phyloP scores from a whole-genome alignment of 2,329 filamentous ascomycete genomes.

The Helicocarpus griseus region DNA sequence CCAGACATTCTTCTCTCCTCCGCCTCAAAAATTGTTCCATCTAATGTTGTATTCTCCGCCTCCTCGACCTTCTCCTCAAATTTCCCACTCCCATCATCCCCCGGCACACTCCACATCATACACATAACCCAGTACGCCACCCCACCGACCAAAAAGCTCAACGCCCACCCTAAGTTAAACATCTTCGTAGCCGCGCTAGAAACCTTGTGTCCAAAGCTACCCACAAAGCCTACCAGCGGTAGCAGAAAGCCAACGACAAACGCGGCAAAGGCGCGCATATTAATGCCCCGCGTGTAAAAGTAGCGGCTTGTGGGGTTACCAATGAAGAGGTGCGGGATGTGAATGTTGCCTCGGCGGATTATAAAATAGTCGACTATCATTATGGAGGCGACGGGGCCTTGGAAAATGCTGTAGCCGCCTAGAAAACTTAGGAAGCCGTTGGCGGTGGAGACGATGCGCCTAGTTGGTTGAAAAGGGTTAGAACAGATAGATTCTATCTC shows the following conservation, averaged over 20 bases:
- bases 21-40: too few relatives aligned
- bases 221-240: constrained; percentile 15
- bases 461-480: too few relatives aligned
- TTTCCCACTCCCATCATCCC: constrained; percentile 4
- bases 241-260: constrained; percentile 17
- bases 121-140: constrained; percentile 13
- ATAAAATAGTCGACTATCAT: constrained; percentile 30
- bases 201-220: constrained; percentile 12
- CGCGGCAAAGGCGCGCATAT: constrained; percentile 17
- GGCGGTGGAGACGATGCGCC: constrained; percentile 16
- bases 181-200: constrained; percentile 13
- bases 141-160: constrained; percentile 16
- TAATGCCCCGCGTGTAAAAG: constrained; percentile 25
- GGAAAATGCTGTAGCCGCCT: constrained; percentile 17
- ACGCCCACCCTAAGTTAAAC: constrained; percentile 17
- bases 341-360: constrained; percentile 24
- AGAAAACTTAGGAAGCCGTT: constrained; percentile 18
- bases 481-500: too few relatives aligned
- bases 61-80: constrained; percentile 9
- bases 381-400: constrained; percentile 14
- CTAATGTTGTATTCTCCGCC: too few relatives aligned
- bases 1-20: not conserved
- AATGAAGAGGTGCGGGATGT: constrained; percentile 23
- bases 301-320: constrained; percentile 21
- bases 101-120: constrained; percentile 10